Conservation (phyloP, 768 basidiomycete genomes). For the Macrolepiota dolichaula region DNA sequence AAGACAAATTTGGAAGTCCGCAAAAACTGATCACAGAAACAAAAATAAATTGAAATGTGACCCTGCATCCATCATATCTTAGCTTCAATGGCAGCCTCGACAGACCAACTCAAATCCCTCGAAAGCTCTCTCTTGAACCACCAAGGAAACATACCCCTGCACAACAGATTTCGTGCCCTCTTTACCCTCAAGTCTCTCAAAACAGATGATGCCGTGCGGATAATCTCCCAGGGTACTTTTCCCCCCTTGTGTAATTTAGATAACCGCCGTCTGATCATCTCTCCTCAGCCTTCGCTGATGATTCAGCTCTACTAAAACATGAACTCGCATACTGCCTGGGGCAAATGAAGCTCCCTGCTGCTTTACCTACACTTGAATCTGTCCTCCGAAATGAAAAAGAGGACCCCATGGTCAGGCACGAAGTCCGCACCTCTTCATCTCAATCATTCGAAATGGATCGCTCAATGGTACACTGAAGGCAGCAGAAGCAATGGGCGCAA, state of each 20-base stretch:
- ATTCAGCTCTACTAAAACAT: slow-evolving; percentile 90
- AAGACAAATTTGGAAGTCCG: slow-evolving; percentile 45
- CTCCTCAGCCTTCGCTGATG: slow-evolving; percentile 71
- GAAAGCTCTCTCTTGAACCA: slow-evolving; percentile 77
- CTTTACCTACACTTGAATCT: slow-evolving; percentile 74
- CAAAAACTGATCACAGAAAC: slow-evolving; percentile 21
- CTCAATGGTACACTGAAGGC: slow-evolving; percentile 48
- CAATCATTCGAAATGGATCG: slow-evolving; percentile 8
- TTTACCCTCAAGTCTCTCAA: slow-evolving; percentile 89
- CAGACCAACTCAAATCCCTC: slow-evolving; percentile 61
- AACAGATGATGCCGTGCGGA: slow-evolving; percentile 71
- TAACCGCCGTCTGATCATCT: slow-evolving; percentile 10
- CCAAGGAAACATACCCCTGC: slow-evolving; percentile 69
- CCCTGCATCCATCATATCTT: slow-evolving; percentile 12
- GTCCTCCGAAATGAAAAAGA: slow-evolving; percentile 69
- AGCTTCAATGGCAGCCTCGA: slow-evolving; percentile 34
- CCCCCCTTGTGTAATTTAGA: background rate
- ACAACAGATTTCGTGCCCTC: slow-evolving; percentile 84
- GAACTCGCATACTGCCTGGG: slow-evolving; percentile 97
- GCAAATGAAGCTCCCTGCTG: slow-evolving; percentile 73
- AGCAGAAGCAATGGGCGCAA: slow-evolving; percentile 98
- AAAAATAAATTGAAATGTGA: slow-evolving; percentile 17
- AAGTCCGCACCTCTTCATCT: slow-evolving; percentile 45
- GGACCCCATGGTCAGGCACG: slow-evolving; percentile 97
- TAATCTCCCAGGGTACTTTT: slow-evolving; percentile 76